Base-by-base conservation (phyloP, 352 stramenopile genomes). In the Phytophthora citricola region DNA sequence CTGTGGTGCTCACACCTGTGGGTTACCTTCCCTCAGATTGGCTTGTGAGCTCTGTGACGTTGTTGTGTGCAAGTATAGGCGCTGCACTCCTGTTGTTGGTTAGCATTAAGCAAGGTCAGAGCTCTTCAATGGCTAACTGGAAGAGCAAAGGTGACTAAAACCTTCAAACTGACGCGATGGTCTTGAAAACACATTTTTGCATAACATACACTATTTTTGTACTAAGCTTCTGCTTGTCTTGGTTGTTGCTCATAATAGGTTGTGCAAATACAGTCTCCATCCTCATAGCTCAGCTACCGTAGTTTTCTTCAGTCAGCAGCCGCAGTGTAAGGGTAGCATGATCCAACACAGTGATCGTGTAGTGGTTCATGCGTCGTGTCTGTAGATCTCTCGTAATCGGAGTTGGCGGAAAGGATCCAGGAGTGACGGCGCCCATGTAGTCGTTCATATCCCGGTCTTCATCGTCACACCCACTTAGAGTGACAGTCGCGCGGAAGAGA, bases 351-450 rank as follows among this genome's bases (percentile, higher is more conserved):
- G 78, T 87, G 12, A 81, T 69, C 15, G 86, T 94, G 71, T 94
- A 94, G 51, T 78, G 83, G 38, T 90, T 79, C 61, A 91, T 90
- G 12, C 78, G 73, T 43, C 76, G 74, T n/a, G 82, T 90, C 40
- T 93, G 84, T 24, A 92, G 43, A 54, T 92, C 80, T 55, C 86
- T 78, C 14, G 82, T 92, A 66, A 92, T 87, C 5, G 86, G 86
- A 43, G 86, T 94, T 41, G 86, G 86, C n/a, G 86, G 82, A 44
- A 94, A 87, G n/a, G 84, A 93, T 10, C 89, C 86, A 0, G 86
- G 86, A 7, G 86, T 87, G 27, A 94, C 70, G 7, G 81, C 66
- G 5, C 75, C 84, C 22, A 90, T 59, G 48, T 86, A 70, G 22
- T 49, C 66, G 20, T 73, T 61, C 41, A 82, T 70, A 17, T 75